Evolutionary conservation across 2,329 filamentous ascomycete genomes (phyloP).

Genomic region (Calonectria leucothoes): DNA sequence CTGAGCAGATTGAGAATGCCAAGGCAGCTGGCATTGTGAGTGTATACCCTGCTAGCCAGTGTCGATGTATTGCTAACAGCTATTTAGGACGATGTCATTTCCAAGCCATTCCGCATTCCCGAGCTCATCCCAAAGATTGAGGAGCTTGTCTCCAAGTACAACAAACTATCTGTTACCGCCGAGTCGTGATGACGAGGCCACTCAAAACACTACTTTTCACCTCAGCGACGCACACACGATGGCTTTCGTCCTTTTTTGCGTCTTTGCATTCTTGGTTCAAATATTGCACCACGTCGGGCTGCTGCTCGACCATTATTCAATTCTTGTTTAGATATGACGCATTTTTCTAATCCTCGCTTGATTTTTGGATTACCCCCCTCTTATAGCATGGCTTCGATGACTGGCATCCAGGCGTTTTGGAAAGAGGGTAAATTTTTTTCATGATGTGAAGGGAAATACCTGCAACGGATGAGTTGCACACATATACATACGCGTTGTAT

Average conservation of each 20-base stretch:
- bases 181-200: constrained; percentile 3
- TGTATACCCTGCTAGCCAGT: constrained; percentile 26
- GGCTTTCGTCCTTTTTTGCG: background rate
- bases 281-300: background rate
- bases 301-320: background rate
- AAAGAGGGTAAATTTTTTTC: constrained; percentile 22
- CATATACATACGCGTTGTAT: background rate
- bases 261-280: constrained; percentile 14
- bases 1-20: constrained; percentile 78
- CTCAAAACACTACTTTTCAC: background rate
- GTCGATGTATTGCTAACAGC: constrained; percentile 15
- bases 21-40: constrained; percentile 79
- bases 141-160: constrained; percentile 61
- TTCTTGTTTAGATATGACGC: constrained; percentile 31
- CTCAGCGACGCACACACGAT: background rate
- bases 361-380: constrained; percentile 18
- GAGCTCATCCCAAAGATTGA: constrained; percentile 77
- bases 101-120: constrained; percentile 83
- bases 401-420: constrained; percentile 36
- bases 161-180: constrained; percentile 43
- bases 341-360: constrained; percentile 23
- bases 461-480: constrained; percentile 7
- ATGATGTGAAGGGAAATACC: constrained; percentile 15
- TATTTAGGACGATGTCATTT: constrained; percentile 77
- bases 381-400: constrained; percentile 30